Percentiles rank a stretch among this genome's conserved stretches.
phyloP scores from a whole-genome alignment of 148 eudicot species.

The Pouteria glomerata region DNA sequence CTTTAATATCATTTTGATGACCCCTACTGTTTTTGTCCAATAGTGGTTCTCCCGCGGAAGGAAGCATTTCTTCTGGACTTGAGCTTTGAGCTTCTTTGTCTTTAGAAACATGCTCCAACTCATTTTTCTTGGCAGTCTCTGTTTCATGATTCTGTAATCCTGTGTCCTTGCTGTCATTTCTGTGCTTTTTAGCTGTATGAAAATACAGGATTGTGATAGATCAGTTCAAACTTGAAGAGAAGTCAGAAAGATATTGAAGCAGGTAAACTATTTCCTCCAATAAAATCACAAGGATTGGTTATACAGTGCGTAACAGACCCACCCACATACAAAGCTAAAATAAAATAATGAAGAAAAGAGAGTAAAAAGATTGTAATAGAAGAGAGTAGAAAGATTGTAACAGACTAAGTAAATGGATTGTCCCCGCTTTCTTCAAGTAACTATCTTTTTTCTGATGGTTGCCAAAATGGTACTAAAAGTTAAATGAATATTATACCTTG shows the following conservation, averaged over 20 bases:
- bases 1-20: slow-evolving; percentile 18
- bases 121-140: slow-evolving; percentile 18
- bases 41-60: slow-evolving; percentile 20
- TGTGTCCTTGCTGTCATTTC: slow-evolving; percentile 12
- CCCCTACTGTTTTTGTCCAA: slow-evolving; percentile 14
- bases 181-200: slow-evolving; percentile 56
- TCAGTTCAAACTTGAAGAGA: background rate
- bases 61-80: slow-evolving; percentile 21
- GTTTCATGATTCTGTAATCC: slow-evolving; percentile 16
- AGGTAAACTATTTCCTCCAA: background rate
- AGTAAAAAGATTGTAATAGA: background rate
- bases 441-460: background rate
- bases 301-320: too few relatives aligned
- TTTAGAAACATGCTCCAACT: slow-evolving; percentile 22
- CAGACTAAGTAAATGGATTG: background rate
- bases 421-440: background rate
- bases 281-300: background rate
- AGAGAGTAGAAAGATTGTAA: background rate
- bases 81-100: slow-evolving; percentile 30
- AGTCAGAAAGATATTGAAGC: slow-evolving; percentile 4
- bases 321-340: too few relatives aligned
- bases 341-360: background rate
- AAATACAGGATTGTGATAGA: slow-evolving; percentile 1
- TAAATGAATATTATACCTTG: slow-evolving; percentile 38
- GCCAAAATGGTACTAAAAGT: background rate